These are phyloP conservation scores for Fraxinus pennsylvanica DNA, from an alignment of 257 asterid species.

Conservation along the genomic window DNA sequence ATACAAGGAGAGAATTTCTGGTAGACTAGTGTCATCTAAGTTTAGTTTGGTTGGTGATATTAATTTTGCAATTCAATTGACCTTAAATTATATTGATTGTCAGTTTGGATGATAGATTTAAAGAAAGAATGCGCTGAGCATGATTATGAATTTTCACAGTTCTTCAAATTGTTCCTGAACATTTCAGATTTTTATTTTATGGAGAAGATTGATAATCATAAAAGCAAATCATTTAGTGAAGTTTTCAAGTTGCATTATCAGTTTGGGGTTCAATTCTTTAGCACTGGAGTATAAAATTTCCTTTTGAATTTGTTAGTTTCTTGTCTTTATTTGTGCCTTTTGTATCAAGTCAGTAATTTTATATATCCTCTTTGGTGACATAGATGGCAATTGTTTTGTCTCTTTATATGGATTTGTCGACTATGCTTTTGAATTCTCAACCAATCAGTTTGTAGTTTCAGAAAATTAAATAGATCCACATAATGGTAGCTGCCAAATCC, in stretches of 20 bases:
- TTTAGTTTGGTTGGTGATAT: neutral
- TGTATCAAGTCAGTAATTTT: neutral
- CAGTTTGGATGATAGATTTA: neutral
- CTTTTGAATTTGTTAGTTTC: neutral
- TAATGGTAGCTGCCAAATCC: neutral
- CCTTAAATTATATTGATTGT: slow-evolving; percentile 1
- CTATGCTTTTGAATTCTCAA: neutral
- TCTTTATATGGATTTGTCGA: neutral
- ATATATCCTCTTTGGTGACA: neutral
- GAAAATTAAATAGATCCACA: neutral
- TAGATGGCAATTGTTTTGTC: neutral
- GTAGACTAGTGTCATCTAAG: neutral
- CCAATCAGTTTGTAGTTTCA: slow-evolving; percentile 2
- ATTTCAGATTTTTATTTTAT: neutral
- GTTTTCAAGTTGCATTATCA: neutral
- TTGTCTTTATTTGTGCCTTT: neutral
- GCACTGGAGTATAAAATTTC: neutral
- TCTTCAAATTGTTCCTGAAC: neutral
- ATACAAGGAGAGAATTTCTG: neutral
- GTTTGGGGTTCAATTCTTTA: neutral
- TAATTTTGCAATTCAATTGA: neutral
- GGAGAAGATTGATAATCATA: neutral
- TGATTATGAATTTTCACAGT: neutral
- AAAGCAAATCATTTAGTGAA: neutral
- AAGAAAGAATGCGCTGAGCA: neutral